Evolutionary conservation across 108 stramenopile genomes (phyloP).

Genomic region (Stephanodiscus triporus): DNA sequence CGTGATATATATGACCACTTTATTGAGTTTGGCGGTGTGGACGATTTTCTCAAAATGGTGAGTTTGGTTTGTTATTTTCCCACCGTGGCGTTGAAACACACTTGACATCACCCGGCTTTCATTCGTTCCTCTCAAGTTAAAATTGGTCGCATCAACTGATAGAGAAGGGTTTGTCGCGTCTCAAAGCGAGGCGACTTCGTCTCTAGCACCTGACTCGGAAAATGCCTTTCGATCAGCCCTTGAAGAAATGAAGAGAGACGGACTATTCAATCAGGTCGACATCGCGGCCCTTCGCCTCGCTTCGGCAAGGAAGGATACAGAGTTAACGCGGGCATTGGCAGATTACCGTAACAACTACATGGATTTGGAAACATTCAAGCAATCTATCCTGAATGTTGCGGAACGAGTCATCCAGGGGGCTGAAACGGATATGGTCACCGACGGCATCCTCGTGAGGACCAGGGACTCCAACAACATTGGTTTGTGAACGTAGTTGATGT

Average conservation of each 20-base stretch:
- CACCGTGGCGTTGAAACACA: not conserved
- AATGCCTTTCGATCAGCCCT: slow-evolving; percentile 9
- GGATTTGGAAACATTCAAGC: slow-evolving; percentile 2
- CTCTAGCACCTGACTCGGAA: slow-evolving; percentile 4
- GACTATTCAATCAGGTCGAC: slow-evolving; percentile 21
- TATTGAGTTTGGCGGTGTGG: slow-evolving; percentile 31
- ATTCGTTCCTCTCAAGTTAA: slow-evolving; percentile 1
- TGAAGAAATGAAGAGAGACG: slow-evolving; percentile 11
- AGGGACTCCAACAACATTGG: too few species aligned
- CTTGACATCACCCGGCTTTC: not conserved
- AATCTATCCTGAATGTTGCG: not conserved
- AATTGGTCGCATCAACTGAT: slow-evolving; percentile 12
- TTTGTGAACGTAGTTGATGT: too few species aligned
- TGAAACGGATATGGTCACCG: too few species aligned
- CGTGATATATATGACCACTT: slow-evolving; percentile 35
- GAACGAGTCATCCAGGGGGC: not conserved
- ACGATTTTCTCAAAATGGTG: slow-evolving; percentile 21
- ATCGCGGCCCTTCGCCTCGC: slow-evolving; percentile 45
- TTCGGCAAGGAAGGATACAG: slow-evolving; percentile 21
- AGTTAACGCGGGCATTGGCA: slow-evolving; percentile 9
- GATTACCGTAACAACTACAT: slow-evolving; percentile 3
- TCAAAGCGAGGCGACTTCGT: too few species aligned
- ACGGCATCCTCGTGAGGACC: too few species aligned
- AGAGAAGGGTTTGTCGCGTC: not conserved
- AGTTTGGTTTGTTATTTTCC: not conserved